phyloP scores from a whole-genome alignment of 805 yeast genomes.

The Pichia membranifaciens region DNA sequence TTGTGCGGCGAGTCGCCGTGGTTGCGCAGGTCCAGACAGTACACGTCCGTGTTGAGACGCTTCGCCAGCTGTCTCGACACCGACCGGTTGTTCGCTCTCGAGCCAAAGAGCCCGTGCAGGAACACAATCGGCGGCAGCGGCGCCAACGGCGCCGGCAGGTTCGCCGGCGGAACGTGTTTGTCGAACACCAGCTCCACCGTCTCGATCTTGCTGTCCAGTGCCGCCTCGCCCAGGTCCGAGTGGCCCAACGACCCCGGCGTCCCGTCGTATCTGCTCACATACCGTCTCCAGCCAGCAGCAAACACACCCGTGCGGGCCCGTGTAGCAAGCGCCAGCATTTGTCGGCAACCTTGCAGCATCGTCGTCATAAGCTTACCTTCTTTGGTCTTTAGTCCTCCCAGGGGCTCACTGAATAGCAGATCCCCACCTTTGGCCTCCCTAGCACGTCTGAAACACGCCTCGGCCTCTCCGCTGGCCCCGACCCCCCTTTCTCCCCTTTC shows the following conservation, averaged over 20 bases:
- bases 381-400: no score
- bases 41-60: slow-evolving; percentile 49
- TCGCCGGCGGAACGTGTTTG: slow-evolving; percentile 21
- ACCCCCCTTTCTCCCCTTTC: no score
- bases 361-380: no score
- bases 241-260: slow-evolving; percentile 22
- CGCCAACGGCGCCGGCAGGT: not conserved
- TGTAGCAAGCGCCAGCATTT: no score
- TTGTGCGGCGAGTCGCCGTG: slow-evolving; percentile 89
- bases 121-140: slow-evolving; percentile 58
- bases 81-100: slow-evolving; percentile 70
- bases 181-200: slow-evolving; percentile 56
- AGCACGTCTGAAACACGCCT: no score
- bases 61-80: slow-evolving; percentile 59
- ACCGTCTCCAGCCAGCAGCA: no score
- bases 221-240: slow-evolving; percentile 16
- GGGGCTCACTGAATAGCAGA: no score
- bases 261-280: slow-evolving; percentile 29
- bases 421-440: no score
- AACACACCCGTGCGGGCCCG: no score
- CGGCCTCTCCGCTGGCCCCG: no score
- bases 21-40: slow-evolving; percentile 74
- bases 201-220: slow-evolving; percentile 29
- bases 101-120: slow-evolving; percentile 87
- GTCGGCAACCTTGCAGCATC: no score